Conservation (phyloP, 371 early-diverging fungal species). For the Coemansia sp. region DNA sequence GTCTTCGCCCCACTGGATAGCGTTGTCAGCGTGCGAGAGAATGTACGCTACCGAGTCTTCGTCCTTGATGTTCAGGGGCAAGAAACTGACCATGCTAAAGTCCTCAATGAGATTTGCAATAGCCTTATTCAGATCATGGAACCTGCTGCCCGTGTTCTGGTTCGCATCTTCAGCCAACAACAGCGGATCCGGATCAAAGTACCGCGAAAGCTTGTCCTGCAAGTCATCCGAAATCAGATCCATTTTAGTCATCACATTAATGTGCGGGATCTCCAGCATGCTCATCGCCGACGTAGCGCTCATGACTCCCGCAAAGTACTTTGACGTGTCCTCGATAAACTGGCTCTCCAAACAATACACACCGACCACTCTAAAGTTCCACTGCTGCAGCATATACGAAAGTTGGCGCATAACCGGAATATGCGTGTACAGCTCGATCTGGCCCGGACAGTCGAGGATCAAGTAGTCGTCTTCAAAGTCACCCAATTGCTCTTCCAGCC, state of each 20-base stretch:
- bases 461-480: slow-evolving; percentile 93
- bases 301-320: slow-evolving; percentile 94
- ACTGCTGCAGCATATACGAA: slow-evolving; percentile 67
- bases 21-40: slow-evolving; percentile 88
- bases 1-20: slow-evolving; percentile 95
- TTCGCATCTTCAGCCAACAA: slow-evolving; percentile 81
- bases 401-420: slow-evolving; percentile 88
- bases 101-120: slow-evolving; percentile 92
- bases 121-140: slow-evolving; percentile 83
- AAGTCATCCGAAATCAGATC: slow-evolving; percentile 77
- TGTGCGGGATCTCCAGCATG: slow-evolving; percentile 92
- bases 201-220: slow-evolving; percentile 66
- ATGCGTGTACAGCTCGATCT: slow-evolving; percentile 99
- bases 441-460: slow-evolving; percentile 99
- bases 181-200: slow-evolving; percentile 84
- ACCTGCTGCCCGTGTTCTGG: slow-evolving; percentile 65
- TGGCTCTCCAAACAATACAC: slow-evolving; percentile 92
- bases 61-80: slow-evolving; percentile 92
- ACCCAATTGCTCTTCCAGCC: slow-evolving; percentile 91
- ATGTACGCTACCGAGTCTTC: slow-evolving; percentile 91
- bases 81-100: slow-evolving; percentile 92
- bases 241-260: slow-evolving; percentile 98
- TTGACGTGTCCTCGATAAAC: slow-evolving; percentile 90
- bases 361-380: slow-evolving; percentile 79
- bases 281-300: slow-evolving; percentile 94